Evolutionary conservation across 2,329 filamentous ascomycete genomes (phyloP).

Genomic region (Pseudocercospora cruenta): DNA sequence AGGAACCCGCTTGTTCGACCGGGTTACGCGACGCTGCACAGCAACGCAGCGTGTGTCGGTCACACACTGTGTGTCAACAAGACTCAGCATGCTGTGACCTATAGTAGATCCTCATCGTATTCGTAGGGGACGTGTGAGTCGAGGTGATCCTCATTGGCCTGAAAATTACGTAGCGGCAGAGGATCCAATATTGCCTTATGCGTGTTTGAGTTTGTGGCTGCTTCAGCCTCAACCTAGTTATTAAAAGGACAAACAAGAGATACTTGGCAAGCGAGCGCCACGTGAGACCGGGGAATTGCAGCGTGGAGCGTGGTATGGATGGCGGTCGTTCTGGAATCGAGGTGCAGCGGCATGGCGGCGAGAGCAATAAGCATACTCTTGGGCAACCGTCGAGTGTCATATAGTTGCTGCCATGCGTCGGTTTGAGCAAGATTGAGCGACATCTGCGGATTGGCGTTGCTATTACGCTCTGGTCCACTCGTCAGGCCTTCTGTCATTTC

Average conservation of each 20-base stretch:
- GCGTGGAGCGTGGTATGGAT: not conserved
- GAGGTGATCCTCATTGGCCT: not conserved
- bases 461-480: not conserved
- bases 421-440: conserved; percentile 8
- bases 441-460: not conserved
- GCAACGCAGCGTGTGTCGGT: not conserved
- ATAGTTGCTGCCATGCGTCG: not conserved
- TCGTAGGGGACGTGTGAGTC: not conserved
- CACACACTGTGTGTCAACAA: not conserved
- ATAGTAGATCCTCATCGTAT: not conserved
- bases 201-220: not conserved
- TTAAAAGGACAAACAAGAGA: not conserved
- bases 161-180: not conserved
- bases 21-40: not conserved
- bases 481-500: conserved; percentile 3
- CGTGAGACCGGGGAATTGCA: not conserved
- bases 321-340: not conserved
- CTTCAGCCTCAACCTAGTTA: not conserved
- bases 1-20: not conserved
- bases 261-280: not conserved
- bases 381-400: not conserved
- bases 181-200: conserved; percentile 1
- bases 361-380: not conserved
- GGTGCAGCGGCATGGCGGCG: not conserved
- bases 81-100: not conserved